Evolutionary conservation across 2,329 filamentous ascomycete species (phyloP).

Genomic region (Aspergillus puulaauensis): DNA sequence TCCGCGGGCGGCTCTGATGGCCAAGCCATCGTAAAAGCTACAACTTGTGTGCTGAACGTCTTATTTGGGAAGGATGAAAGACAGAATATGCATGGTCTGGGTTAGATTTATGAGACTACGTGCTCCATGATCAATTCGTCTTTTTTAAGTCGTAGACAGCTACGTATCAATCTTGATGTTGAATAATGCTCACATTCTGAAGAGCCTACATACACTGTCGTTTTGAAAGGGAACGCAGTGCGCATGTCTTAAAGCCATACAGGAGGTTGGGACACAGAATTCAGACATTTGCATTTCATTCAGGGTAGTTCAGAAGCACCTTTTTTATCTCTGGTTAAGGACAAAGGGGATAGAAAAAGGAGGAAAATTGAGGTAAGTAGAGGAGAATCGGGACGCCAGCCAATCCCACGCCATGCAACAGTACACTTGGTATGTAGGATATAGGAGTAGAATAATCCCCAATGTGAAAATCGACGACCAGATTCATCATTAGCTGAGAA

Average conservation of each 20-base stretch:
- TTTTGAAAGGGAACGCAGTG: too few relatives aligned
- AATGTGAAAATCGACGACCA: conserved; percentile 36
- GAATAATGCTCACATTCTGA: too few relatives aligned
- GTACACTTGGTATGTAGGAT: conserved; percentile 15
- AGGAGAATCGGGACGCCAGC: conserved; percentile 2
- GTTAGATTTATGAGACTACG: conserved; percentile 3
- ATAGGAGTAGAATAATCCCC: conserved; percentile 23
- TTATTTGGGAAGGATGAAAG: conserved; percentile 25
- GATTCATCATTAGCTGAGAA: conserved; percentile 40
- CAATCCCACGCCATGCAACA: conserved; percentile 31
- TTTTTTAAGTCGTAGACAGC: neutral
- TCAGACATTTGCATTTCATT: conserved; percentile 38
- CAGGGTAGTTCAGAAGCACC: conserved; percentile 31
- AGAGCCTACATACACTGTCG: neutral
- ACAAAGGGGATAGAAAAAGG: conserved; percentile 24
- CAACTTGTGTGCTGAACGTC: conserved; percentile 33
- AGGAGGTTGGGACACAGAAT: conserved; percentile 17
- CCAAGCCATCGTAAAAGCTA: conserved; percentile 34
- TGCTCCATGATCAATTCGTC: neutral
- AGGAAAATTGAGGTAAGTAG: conserved; percentile 13
- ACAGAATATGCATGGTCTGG: neutral
- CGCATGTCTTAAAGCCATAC: neutral
- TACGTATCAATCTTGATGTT: too few relatives aligned
- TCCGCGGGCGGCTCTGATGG: conserved; percentile 20
- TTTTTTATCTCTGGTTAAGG: conserved; percentile 31